These are phyloP conservation scores for Trichophyton verrucosum DNA, from an alignment of 2,329 filamentous ascomycete species.

Conservation along the genomic window DNA sequence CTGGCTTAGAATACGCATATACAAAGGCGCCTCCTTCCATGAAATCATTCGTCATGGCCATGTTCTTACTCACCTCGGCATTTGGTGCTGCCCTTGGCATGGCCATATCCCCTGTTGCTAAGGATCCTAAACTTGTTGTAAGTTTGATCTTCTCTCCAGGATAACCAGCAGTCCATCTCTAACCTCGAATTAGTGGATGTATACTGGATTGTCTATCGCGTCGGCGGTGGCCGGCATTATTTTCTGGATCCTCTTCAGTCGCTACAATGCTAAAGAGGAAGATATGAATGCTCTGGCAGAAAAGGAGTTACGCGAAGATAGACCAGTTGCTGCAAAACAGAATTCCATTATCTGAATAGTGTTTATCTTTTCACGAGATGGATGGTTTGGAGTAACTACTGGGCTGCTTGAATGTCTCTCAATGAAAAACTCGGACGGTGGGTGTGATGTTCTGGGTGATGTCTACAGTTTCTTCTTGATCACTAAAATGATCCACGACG, in stretches of 20 bases:
- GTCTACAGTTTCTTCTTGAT: no score
- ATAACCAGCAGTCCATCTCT: neutral
- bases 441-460: no score
- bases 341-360: neutral
- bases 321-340: slow-evolving; percentile 7
- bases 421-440: neutral
- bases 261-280: slow-evolving; percentile 39
- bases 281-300: slow-evolving; percentile 39
- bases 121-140: slow-evolving; percentile 48
- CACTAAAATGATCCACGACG: no score
- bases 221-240: slow-evolving; percentile 38
- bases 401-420: neutral
- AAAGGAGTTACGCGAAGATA: slow-evolving; percentile 7
- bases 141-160: neutral
- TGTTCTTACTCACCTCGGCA: slow-evolving; percentile 47
- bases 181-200: slow-evolving; percentile 42
- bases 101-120: slow-evolving; percentile 47
- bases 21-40: slow-evolving; percentile 59
- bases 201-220: slow-evolving; percentile 42
- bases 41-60: slow-evolving; percentile 48
- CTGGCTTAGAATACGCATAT: slow-evolving; percentile 61
- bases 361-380: neutral
- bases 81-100: slow-evolving; percentile 49
- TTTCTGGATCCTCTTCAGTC: slow-evolving; percentile 42
- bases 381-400: neutral